Evolutionary conservation across 352 stramenopile species (phyloP).

Genomic region (Globisporangium parvum): DNA sequence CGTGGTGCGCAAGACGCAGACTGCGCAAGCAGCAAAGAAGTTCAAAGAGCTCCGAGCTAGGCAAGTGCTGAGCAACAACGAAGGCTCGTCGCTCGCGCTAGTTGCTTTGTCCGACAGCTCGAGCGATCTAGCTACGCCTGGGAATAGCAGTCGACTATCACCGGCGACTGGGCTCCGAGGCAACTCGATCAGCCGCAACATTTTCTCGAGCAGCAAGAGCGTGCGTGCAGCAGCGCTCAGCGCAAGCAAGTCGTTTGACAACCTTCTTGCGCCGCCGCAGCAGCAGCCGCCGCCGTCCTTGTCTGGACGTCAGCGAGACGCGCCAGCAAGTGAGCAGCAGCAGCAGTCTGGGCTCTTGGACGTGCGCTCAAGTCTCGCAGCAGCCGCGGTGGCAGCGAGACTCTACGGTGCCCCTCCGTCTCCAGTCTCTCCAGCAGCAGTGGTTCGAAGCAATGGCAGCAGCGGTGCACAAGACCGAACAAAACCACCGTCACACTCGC

Average conservation of each 20-base stretch:
- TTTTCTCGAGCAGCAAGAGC: slow-evolving; percentile 6
- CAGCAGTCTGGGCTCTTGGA: neutral
- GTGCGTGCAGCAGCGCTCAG: neutral
- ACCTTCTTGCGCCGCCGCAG: neutral
- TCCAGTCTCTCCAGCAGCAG: neutral
- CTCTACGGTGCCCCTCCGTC: slow-evolving; percentile 19
- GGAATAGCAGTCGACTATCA: no score
- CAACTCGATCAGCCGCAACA: neutral
- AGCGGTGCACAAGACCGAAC: neutral
- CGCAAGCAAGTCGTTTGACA: neutral
- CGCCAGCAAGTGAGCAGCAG: neutral
- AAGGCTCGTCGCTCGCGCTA: neutral
- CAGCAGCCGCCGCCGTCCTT: neutral
- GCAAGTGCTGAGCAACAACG: slow-evolving; percentile 9
- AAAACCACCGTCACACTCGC: no score
- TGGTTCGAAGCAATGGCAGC: neutral
- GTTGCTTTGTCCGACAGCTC: neutral
- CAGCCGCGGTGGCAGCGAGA: slow-evolving; percentile 23
- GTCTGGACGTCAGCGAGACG: neutral
- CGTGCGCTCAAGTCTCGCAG: slow-evolving; percentile 19
- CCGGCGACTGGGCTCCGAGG: neutral
- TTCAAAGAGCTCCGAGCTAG: slow-evolving; percentile 26
- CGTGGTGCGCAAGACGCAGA: slow-evolving; percentile 36
- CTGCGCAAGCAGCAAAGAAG: slow-evolving; percentile 34
- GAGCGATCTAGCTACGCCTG: neutral